A percentile compares a stretch with the other conserved stretches of the same genome.
phyloP scores from a whole-genome alignment of 352 stramenopile genomes.

The Pythium oligandrum region DNA sequence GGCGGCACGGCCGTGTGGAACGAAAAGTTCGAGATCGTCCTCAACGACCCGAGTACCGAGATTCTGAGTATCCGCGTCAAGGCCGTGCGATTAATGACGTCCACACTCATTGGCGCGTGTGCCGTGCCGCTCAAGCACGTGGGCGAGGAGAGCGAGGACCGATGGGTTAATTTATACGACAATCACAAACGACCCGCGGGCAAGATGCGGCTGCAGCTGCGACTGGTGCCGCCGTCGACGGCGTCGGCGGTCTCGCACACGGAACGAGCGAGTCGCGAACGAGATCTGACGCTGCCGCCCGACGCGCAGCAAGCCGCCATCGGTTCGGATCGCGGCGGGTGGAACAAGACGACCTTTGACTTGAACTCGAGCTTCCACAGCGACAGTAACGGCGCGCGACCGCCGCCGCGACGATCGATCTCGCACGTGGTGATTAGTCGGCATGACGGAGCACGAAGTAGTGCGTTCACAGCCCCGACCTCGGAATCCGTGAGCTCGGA shows the following conservation, averaged over 20 bases:
- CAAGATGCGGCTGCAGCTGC: slow-evolving; percentile 60
- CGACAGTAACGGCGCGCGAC: too few species aligned
- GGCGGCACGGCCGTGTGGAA: slow-evolving; percentile 58
- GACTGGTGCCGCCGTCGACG: slow-evolving; percentile 20
- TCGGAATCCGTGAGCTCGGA: too few species aligned
- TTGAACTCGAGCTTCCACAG: too few species aligned
- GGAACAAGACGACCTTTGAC: too few species aligned
- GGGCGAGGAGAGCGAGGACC: slow-evolving; percentile 43
- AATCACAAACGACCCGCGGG: slow-evolving; percentile 49
- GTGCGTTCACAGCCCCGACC: too few species aligned
- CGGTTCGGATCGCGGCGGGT: too few species aligned
- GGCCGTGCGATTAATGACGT: slow-evolving; percentile 61
- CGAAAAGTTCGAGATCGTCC: slow-evolving; percentile 70
- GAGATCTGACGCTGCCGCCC: too few species aligned
- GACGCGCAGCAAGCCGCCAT: too few species aligned
- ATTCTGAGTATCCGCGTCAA: slow-evolving; percentile 72
- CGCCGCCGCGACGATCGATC: too few species aligned
- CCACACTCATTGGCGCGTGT: slow-evolving; percentile 44
- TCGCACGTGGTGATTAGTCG: too few species aligned
- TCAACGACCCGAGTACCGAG: slow-evolving; percentile 36
- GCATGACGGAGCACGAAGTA: too few species aligned
- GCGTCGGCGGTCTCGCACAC: background rate
- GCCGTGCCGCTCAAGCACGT: slow-evolving; percentile 37
- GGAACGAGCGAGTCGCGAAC: background rate
- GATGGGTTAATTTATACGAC: slow-evolving; percentile 49